Evolutionary conservation across 164 flowering plant species (phyloP), one percentile per base, ranked within the genome.

Genomic region (Cinnamomum micranthum): DNA sequence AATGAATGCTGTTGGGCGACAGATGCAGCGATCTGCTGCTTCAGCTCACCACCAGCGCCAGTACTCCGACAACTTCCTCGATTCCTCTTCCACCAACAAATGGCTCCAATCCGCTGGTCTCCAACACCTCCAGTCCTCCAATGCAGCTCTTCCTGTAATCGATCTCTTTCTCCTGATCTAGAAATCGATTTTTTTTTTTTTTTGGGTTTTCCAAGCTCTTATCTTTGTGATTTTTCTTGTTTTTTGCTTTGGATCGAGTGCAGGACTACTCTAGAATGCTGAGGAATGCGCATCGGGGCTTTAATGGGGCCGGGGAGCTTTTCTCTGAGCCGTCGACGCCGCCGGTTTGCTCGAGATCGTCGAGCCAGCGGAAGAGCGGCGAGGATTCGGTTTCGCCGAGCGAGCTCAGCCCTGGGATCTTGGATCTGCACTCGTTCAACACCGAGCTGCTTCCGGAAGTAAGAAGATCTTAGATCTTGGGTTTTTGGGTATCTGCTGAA

Each of bases 381-480:
- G 90, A 87, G 52, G 88, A 85, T 3, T 74, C 67, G 25, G 79
- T 82, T 25, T 89, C 91, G 23, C 87, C 90, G 0, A 83, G 77
- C 75, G 93, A 87, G 79, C 84, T 86, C 77, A 91, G 95, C 68
- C 95, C 98, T 24, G 98, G 98, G 19, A 87, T 93, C 41, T 79
- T 93, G 84, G 98, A 93, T 93, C 94, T 93, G 78, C 98, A 93
- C 79, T 89, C 98, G 20, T 83, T 89, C 68, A 95, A 93, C 80
- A 91, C 97, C 7, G 98, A 93, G 77, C 84, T 93, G 70, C 81
- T 93, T 50, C 83, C 98, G 7, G 92, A 91, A 87, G 98, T 93
- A 25, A 68, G 81, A 24, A 17, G n/a, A 51, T 65, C 35, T 65
- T 19, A 15, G 60, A 55, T 55, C 60, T 55, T 20, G 17, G 60